Evolutionary conservation across 805 yeast genomes (phyloP).

Genomic region (Kodamaea restingae): DNA sequence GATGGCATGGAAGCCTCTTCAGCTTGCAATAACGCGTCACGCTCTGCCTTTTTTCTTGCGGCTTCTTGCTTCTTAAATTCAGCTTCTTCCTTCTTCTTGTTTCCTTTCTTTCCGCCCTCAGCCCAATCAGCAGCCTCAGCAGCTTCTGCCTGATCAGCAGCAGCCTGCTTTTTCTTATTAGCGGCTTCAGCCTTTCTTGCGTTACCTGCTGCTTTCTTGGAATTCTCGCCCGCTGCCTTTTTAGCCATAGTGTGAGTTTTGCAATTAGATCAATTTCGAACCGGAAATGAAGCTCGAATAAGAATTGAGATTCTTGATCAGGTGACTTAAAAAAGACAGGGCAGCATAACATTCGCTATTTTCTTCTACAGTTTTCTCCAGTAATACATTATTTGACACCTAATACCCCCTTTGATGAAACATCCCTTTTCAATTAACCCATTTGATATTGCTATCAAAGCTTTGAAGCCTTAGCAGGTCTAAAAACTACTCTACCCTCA

Average conservation of each 20-base stretch:
- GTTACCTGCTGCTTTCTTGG: slow-evolving; percentile 59
- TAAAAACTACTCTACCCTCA: slow-evolving; percentile 42
- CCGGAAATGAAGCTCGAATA: slow-evolving; percentile 5
- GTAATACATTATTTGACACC: no score
- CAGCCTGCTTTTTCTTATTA: slow-evolving; percentile 50
- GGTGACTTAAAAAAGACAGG: background rate
- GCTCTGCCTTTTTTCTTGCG: slow-evolving; percentile 74
- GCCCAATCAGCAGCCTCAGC: slow-evolving; percentile 66
- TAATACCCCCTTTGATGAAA: no score
- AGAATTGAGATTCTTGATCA: background rate
- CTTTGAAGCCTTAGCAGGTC: slow-evolving; percentile 16
- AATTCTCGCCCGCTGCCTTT: slow-evolving; percentile 40
- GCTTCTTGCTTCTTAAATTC: slow-evolving; percentile 72
- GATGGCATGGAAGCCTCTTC: slow-evolving; percentile 64
- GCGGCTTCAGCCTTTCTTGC: slow-evolving; percentile 67
- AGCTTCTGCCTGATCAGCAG: slow-evolving; percentile 42
- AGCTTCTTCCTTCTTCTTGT: slow-evolving; percentile 65
- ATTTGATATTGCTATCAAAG: slow-evolving; percentile 1
- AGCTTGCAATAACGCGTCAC: slow-evolving; percentile 61
- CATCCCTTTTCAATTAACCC: no score
- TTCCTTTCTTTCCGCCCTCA: slow-evolving; percentile 64
- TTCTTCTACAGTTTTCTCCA: no score
- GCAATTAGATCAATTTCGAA: slow-evolving; percentile 4
- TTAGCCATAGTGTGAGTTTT: slow-evolving; percentile 38
- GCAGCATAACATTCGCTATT: no score